Evolutionary conservation across 805 yeast genomes (phyloP).

Genomic region (Torulaspora delbrueckii): DNA sequence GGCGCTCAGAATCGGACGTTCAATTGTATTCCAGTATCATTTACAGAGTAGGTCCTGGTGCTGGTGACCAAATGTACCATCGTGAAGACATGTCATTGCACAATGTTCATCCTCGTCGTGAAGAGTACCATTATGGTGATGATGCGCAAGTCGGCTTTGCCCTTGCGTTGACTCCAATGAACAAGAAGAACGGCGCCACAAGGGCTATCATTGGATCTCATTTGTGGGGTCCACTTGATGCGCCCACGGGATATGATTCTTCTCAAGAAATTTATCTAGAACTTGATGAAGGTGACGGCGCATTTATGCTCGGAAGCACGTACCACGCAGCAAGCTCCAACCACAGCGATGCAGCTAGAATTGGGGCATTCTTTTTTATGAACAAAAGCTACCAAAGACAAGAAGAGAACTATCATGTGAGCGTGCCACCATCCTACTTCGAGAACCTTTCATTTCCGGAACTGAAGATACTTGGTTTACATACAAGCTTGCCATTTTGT

Average conservation of each 20-base stretch:
- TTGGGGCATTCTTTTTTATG: conserved; percentile 30
- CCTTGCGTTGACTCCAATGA: conserved; percentile 17
- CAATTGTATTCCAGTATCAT: conserved; percentile 28
- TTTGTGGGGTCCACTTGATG: conserved; percentile 30
- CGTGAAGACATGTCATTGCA: conserved; percentile 33
- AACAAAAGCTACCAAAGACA: conserved; percentile 29
- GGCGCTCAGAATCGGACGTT: conserved; percentile 19
- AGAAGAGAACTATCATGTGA: conserved; percentile 28
- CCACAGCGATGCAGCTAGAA: conserved; percentile 28
- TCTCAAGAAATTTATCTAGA: conserved; percentile 26
- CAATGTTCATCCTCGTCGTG: conserved; percentile 19
- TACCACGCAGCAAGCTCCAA: conserved; percentile 35
- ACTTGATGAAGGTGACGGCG: conserved; percentile 32
- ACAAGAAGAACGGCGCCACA: conserved; percentile 32
- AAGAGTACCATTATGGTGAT: conserved; percentile 12
- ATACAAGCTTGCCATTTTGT: conserved; percentile 13
- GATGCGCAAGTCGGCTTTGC: conserved; percentile 13
- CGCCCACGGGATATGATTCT: conserved; percentile 23
- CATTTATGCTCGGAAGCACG: conserved; percentile 32
- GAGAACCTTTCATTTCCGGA: conserved; percentile 6
- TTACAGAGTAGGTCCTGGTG: conserved; percentile 31
- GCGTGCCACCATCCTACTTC: background rate
- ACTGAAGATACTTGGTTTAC: conserved; percentile 10
- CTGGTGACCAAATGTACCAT: conserved; percentile 27
- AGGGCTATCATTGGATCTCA: conserved; percentile 37